A percentile compares a stretch with the other conserved stretches of the same genome.
These are phyloP conservation scores for Aspergillus niger DNA, from an alignment of 2,329 filamentous ascomycete genomes.

Conservation along the genomic window DNA sequence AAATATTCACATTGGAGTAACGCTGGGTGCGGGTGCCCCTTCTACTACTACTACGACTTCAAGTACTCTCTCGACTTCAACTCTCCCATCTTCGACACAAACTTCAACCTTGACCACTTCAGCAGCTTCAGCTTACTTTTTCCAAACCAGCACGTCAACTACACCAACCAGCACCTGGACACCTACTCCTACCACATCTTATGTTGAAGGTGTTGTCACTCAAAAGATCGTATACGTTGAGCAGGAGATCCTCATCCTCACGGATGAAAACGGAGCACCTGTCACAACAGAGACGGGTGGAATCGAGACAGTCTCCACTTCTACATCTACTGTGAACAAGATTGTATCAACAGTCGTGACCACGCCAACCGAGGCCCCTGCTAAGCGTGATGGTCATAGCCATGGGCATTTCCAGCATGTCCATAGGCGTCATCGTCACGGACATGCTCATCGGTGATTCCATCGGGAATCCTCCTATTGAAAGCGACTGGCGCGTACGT, in stretches of 20 bases:
- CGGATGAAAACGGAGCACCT: conserved; percentile 28
- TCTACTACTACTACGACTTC: background rate
- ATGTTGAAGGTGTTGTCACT: conserved; percentile 25
- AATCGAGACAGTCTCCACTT: conserved; percentile 28
- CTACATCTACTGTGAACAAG: conserved; percentile 24
- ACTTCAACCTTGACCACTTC: background rate
- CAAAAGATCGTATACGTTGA: conserved; percentile 35
- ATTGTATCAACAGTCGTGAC: conserved; percentile 28
- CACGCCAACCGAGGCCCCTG: conserved; percentile 19
- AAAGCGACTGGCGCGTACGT: background rate
- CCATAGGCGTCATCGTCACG: conserved; percentile 29
- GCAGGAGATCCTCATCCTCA: conserved; percentile 31
- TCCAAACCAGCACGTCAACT: background rate
- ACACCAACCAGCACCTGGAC: conserved; percentile 18
- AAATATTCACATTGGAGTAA: background rate
- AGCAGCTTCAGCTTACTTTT: background rate
- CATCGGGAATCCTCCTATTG: background rate
- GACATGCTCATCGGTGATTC: conserved; percentile 20
- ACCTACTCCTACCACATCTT: conserved; percentile 29
- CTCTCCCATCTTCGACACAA: background rate
- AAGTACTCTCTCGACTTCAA: background rate
- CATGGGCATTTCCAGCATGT: conserved; percentile 22
- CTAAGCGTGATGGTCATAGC: conserved; percentile 21
- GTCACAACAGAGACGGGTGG: conserved; percentile 29
- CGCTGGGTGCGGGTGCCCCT: background rate